Base-by-base conservation (phyloP, 2,329 filamentous ascomycete species). In the Curvularia eragrostidis region DNA sequence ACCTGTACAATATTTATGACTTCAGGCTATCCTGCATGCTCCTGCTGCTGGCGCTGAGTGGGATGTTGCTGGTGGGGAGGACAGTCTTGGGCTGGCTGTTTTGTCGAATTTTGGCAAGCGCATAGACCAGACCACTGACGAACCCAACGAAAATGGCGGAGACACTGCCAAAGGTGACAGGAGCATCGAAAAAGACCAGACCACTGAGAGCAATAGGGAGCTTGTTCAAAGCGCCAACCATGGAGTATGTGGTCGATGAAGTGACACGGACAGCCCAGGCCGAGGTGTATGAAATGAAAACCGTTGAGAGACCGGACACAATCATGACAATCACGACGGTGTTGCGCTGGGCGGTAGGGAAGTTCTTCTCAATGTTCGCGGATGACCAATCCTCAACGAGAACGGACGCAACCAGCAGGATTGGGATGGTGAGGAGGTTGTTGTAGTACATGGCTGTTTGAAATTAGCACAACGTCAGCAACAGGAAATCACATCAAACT, bases 241-340 rank as follows among this genome's bases (percentile, higher is more conserved):
- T 98, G 28, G 91, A 96, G 83, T 98, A 99, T 2, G 95, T 99
- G 8, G 95, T 99, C 18, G 93, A 97, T 0, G 93, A 96, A 7
- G 95, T 98, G 64, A 97, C 91, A 66, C 95, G 93, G 64, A 99
- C 96, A 76, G 95, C 98, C 95, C 95, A 99, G 36, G 95, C 95
- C 15, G 94, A 97, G 74, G 93, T 96, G 85, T 99, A 99, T n/a
- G 94, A 98, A 78, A 99, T 99, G 81, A 97, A 97, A 73, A 98
- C 93, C 49, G 93, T 91, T 34, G 89, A 93, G 52, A 97, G 84
- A 59, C 95, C 95, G 5, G 95, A 97, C 79, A 98, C 90, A 72
- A 98, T 81, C 91, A 98, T 97, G 73, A 93, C 91, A 59, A 90
- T 80, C 67, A 96, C 85, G 68, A 97, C 87, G 68, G 83, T 85